Evolutionary conservation across 1,284 basidiomycete species (phyloP), one percentile per base, ranked within the genome.

Genomic region (Leccinum ponderosum): DNA sequence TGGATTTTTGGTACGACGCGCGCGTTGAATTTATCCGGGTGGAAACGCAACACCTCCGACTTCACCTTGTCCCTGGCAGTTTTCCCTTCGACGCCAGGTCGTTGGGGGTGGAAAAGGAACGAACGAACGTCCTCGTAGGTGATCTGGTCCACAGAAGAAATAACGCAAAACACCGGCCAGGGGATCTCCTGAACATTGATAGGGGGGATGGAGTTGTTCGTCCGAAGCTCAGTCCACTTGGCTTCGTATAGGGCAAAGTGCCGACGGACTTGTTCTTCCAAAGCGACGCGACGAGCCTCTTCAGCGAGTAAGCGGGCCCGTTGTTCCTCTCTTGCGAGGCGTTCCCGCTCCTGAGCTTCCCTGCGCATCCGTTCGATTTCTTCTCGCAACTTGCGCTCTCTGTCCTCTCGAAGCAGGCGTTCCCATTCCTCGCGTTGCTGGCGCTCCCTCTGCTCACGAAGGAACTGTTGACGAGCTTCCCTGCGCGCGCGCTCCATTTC

Each of bases 1-100:
- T 68, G 66, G 29, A 87, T 78, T 64, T 80, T 83, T 20, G 71
- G 71, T 42, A 85, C 64, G 50, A 82, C 65, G 51, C 77, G 68
- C 22, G 66, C 53, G 56, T 76, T 66, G 64, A 84, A 80, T 66
- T 82, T 83, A 65, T 86, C 85, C 1, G 84, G 81, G 64, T 86
- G 84, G 76, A 81, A 86, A 15, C 75, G 75, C 48, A 83, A 65
- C 37, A 86, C 69, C 65, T 86, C 83, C 9, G 64, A 64, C 64
- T 75, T 79, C 65, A 84, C 62, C 15, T 71, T 69, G 44, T 79
- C 78, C 64, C 72, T 77, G 6, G 54, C 64, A 1, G 67, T 69
- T 67, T 78, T 82, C 3, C 67, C 68, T 55, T 68, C 64, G 5
- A 62, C 57, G 14, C 68, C 69, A 0, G 70, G 66, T 25, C 77